These are phyloP conservation scores for grape (Vitis vinifera) DNA, from an alignment of 164 flowering plant species.

Conservation along the genomic window DNA sequence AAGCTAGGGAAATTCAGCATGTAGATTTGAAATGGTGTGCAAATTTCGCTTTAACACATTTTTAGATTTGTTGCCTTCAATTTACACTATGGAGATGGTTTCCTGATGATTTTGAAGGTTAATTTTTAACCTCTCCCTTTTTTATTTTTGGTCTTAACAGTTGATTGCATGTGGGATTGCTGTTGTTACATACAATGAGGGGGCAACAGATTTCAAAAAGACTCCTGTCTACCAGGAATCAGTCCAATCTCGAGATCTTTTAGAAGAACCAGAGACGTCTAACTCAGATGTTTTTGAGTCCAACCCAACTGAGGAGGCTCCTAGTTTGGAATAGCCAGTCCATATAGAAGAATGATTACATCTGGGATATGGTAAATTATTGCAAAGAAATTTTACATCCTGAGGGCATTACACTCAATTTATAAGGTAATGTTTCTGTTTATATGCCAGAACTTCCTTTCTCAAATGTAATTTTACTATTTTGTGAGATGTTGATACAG, in stretches of 20 bases:
- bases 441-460: neutral
- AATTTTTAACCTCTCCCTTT: neutral
- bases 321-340: slow-evolving; percentile 68
- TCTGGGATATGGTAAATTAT: neutral
- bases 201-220: slow-evolving; percentile 89
- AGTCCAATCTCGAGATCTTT: slow-evolving; percentile 62
- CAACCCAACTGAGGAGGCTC: slow-evolving; percentile 93
- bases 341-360: neutral
- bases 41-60: neutral
- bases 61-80: neutral
- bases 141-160: slow-evolving; percentile 33
- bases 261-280: slow-evolving; percentile 79
- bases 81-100: neutral
- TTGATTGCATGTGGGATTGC: slow-evolving; percentile 80
- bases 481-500: slow-evolving; percentile 11
- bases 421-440: slow-evolving; percentile 9
- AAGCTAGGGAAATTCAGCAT: slow-evolving; percentile 1
- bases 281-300: slow-evolving; percentile 82
- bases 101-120: too few species aligned
- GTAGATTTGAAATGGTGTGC: neutral
- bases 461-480: neutral
- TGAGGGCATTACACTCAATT: slow-evolving; percentile 5
- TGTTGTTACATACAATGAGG: slow-evolving; percentile 85
- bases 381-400: neutral
- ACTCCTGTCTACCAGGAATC: slow-evolving; percentile 90